Percentiles rank a stretch among this genome's conserved stretches.
phyloP scores from a whole-genome alignment of 1,284 basidiomycete species.

The Phellinidium pouzarii region DNA sequence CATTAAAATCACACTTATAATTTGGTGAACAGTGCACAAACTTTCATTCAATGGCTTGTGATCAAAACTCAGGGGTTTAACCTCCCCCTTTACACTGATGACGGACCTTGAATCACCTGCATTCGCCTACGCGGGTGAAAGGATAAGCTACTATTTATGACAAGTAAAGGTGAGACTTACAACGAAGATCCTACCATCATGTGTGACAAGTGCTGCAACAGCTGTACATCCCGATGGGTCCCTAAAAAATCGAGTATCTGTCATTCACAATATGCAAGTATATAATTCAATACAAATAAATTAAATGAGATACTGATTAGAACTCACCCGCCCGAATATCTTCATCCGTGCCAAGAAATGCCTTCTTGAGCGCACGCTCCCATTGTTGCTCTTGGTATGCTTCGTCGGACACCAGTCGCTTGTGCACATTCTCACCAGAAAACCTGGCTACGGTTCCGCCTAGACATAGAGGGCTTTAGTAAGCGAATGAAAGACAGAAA shows the following conservation, averaged over 20 bases:
- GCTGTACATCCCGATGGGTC: constrained; percentile 98
- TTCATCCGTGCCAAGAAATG: constrained; percentile 93
- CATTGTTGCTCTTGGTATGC: constrained; percentile 70
- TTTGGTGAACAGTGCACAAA: constrained; percentile 34
- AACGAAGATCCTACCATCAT: constrained; percentile 74
- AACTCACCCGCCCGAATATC: constrained; percentile 80
- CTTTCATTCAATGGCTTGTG: constrained; percentile 92
- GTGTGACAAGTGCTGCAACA: constrained; percentile 80
- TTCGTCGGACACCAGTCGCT: constrained; percentile 68
- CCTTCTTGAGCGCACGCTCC: constrained; percentile 74
- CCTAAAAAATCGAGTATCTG: constrained; percentile 80
- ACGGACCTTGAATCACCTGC: constrained; percentile 96
- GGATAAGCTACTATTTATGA: constrained; percentile 5
- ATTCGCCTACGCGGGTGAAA: constrained; percentile 72
- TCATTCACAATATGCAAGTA: constrained; percentile 17
- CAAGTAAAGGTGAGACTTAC: constrained; percentile 37
- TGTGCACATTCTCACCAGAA: constrained; percentile 86
- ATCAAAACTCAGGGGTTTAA: constrained; percentile 86
- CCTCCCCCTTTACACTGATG: constrained; percentile 80
- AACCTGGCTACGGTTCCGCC: constrained; percentile 87
- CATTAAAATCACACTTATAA: too few relatives aligned
- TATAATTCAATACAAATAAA: constrained; percentile 16
- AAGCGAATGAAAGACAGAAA: constrained; percentile 15
- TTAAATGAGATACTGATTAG: constrained; percentile 4
- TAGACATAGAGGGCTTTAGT: constrained; percentile 27